Conservation (phyloP, 345 rosid species). For the Kandelia obovata region DNA sequence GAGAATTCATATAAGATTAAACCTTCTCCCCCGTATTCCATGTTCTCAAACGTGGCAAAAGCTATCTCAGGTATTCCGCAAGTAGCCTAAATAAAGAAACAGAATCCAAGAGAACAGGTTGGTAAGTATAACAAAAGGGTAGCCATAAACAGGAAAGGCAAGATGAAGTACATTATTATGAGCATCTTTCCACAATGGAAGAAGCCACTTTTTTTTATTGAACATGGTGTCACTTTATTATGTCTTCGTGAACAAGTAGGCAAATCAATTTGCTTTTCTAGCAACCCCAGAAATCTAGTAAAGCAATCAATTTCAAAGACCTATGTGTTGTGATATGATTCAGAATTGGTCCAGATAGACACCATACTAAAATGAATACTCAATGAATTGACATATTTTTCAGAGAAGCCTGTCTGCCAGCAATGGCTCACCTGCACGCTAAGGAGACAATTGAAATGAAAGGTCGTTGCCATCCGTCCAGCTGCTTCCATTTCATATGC, state of each 20-base stretch:
- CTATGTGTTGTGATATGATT: not conserved
- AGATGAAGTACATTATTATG: not conserved
- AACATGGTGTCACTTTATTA: not conserved
- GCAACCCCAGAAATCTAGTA: not conserved
- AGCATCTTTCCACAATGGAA: not conserved
- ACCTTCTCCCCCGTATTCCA: conserved; percentile 97
- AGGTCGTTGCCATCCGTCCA: conserved; percentile 89
- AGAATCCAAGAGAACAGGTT: conserved; percentile 4
- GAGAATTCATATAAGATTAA: conserved; percentile 15
- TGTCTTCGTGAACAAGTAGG: not conserved
- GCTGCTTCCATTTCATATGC: conserved; percentile 97
- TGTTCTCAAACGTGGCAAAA: conserved; percentile 87
- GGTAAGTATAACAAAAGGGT: not conserved
- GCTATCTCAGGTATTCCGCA: conserved; percentile 95
- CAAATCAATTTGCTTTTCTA: not conserved
- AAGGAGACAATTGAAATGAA: conserved; percentile 92
- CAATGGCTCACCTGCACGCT: conserved; percentile 73
- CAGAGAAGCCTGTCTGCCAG: not conserved
- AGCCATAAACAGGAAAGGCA: not conserved
- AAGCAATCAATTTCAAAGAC: not conserved
- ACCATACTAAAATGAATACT: too few relatives aligned
- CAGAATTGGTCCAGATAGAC: not conserved
- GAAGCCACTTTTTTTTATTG: not conserved
- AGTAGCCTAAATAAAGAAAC: conserved; percentile 57
- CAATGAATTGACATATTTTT: not conserved